Base-by-base conservation (phyloP, 192 early-diverging fungal genomes). In the Backusella morwellensis region DNA sequence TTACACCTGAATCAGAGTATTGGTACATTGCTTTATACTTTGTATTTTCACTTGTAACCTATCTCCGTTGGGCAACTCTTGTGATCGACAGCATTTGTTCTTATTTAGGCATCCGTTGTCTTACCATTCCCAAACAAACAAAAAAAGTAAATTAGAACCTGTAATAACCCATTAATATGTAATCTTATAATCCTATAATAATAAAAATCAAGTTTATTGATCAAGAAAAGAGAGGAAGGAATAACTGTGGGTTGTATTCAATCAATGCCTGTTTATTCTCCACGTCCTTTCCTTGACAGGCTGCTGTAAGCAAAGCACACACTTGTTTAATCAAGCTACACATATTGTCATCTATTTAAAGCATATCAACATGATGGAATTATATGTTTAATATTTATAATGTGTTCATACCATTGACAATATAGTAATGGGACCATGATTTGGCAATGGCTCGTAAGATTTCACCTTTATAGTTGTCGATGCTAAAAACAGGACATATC, bases 61-160 rank as follows among this genome's bases (percentile, higher is more conserved):
- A 97, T 85, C 72, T 90, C 67, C 93, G 94, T 85, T 97, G 94
- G 94, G 93, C 93, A 47, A 76, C 90, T 68, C 82, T 92, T 73
- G 93, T 97, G 79, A 95, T 97, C 80, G 87, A 93, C 72, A 90
- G 92, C 54, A 95, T 97, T 85, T 97, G 96, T 85, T 85, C 90
- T 35, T 91, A 90, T 78, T 85, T 97, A 72, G 91, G 90, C 75
- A 97, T 97, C 84, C 88, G 91, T 68, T 96, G 96, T 81, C 83
- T 97, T 71, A 83, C 86, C 75, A 97, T 97, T 85, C 88, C 89
- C 86, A 68, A 73, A 77, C 63, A 68, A 40, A 35, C 38, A 12
- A 74, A 52, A 73, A 34, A 73, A 56, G 47, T 50, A 54, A 44
- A 73, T 23, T 70, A 70, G 68, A 70, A n/a, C 23, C 5, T 12